Evolutionary conservation across 169 alveolate genomes (phyloP).

Genomic region (Babesia sp.): DNA sequence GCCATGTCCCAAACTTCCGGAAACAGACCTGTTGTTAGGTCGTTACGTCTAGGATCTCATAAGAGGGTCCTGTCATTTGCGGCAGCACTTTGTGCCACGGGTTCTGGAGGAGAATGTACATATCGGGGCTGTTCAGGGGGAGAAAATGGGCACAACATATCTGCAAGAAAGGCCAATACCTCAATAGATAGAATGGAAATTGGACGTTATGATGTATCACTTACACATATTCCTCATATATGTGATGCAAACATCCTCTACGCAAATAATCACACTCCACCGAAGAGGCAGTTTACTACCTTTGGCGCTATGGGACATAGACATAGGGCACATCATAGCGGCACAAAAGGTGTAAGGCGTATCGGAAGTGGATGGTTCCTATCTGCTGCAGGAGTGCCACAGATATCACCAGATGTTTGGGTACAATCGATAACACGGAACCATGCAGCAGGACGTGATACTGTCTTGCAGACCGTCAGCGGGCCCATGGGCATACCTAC

Average conservation of each 20-base stretch:
- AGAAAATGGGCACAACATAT: not conserved
- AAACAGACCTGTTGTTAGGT: conserved; percentile 12
- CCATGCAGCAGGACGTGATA: not conserved
- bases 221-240: too few species aligned
- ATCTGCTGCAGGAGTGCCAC: too few species aligned
- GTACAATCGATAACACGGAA: not conserved
- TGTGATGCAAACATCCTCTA: not conserved
- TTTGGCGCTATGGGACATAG: not conserved
- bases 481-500: conserved; percentile 17
- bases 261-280: not conserved
- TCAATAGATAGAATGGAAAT: not conserved
- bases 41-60: not conserved
- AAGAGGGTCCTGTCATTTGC: not conserved
- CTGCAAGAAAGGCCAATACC: not conserved
- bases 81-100: not conserved
- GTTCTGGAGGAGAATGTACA: not conserved
- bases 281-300: not conserved
- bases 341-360: not conserved
- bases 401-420: too few species aligned
- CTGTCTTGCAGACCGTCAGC: not conserved
- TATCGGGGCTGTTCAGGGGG: not conserved
- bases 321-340: not conserved
- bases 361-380: too few species aligned
- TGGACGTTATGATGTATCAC: not conserved
- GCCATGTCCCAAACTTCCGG: not conserved